phyloP scores from a whole-genome alignment of 768 basidiomycete genomes.

The Phanerochaete carnosa region DNA sequence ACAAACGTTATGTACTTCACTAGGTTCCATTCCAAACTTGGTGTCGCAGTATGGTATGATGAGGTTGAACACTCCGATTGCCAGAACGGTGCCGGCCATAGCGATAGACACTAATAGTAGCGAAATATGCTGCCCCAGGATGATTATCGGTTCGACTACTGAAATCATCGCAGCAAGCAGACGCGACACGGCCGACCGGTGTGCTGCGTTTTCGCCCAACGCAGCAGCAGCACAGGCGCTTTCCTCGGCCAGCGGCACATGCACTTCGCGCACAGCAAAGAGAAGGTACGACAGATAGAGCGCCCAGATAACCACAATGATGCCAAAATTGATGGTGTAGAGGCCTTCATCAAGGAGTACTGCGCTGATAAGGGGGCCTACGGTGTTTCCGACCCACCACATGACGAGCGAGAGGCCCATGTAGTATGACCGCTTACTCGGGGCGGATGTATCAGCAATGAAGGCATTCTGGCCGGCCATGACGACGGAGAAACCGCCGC shows the following conservation, averaged over 20 bases:
- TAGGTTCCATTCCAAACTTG: neutral
- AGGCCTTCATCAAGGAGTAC: neutral
- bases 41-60: neutral
- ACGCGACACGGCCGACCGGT: neutral
- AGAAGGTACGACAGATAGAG: neutral
- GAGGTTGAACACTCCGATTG: neutral
- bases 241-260: neutral
- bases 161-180: neutral
- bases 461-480: conserved; percentile 3
- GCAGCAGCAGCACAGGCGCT: neutral
- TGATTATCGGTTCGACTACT: neutral
- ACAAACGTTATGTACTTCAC: neutral
- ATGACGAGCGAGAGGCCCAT: neutral
- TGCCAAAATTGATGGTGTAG: neutral
- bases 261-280: neutral
- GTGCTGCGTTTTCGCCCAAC: neutral
- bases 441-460: neutral
- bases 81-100: neutral
- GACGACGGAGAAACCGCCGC: neutral
- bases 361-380: neutral
- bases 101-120: neutral
- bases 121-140: neutral
- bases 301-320: neutral
- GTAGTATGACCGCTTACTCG: neutral
- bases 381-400: neutral